Evolutionary conservation across 2,329 filamentous ascomycete genomes (phyloP).

Genomic region (Plenodomus biglobosus): DNA sequence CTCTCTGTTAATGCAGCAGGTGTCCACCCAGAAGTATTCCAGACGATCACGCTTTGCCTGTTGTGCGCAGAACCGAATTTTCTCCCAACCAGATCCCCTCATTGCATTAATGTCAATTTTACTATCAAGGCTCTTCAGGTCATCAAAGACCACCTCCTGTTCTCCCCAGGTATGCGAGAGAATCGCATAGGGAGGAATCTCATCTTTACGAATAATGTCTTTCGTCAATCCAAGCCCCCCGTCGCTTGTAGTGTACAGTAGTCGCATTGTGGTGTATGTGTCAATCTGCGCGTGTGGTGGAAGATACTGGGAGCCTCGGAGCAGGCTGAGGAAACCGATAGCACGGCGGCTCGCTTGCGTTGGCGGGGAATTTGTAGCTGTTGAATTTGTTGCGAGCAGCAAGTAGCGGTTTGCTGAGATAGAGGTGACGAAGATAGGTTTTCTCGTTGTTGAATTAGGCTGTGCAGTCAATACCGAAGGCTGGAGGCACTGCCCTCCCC

Average conservation of each 20-base stretch:
- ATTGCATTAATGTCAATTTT: neutral
- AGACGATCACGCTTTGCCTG: constrained; percentile 13
- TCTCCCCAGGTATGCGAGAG: constrained; percentile 7
- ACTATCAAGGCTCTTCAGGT: neutral
- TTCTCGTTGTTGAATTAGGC: constrained; percentile 6
- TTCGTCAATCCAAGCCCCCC: constrained; percentile 9
- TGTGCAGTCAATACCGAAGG: constrained; percentile 5
- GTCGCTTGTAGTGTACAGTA: constrained; percentile 11
- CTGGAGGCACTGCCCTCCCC: constrained; percentile 10
- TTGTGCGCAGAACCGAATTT: constrained; percentile 18
- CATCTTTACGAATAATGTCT: constrained; percentile 2
- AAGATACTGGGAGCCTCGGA: constrained; percentile 4
- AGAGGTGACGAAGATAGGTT: constrained; percentile 4
- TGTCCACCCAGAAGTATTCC: constrained; percentile 15
- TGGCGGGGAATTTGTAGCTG: constrained; percentile 4
- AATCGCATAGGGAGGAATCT: constrained; percentile 7
- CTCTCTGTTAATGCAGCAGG: constrained; percentile 17
- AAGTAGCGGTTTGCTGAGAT: constrained; percentile 5
- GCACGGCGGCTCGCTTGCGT: constrained; percentile 5
- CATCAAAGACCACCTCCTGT: constrained; percentile 1
- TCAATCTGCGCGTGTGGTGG: constrained; percentile 8
- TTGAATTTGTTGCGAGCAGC: neutral
- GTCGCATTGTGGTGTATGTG: constrained; percentile 9
- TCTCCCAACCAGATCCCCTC: constrained; percentile 5
- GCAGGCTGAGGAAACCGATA: constrained; percentile 10